A percentile compares a stretch with the other conserved stretches of the same genome.
Evolutionary conservation across 176 grass and related monocot species (phyloP).

Genomic region (Phyllostachys edulis): DNA sequence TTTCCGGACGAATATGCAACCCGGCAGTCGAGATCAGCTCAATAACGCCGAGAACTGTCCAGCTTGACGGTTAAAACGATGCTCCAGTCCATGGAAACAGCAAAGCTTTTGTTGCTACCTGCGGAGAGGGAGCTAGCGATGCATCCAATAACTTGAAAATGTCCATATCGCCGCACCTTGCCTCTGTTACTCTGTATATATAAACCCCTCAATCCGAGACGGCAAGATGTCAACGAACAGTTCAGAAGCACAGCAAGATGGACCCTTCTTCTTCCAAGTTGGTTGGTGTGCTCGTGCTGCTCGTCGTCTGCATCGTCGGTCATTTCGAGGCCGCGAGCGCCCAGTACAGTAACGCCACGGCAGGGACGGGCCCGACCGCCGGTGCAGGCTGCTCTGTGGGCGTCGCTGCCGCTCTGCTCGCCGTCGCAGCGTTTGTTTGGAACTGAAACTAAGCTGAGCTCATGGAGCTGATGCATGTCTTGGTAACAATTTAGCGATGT

Average conservation of each 20-base stretch:
- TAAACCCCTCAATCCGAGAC: background rate
- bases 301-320: background rate
- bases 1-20: no score
- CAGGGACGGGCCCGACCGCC: background rate
- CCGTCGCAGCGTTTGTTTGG: slow-evolving; percentile 13
- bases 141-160: no score
- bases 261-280: background rate
- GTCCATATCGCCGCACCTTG: no score
- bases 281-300: background rate
- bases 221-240: background rate
- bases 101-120: no score
- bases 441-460: background rate
- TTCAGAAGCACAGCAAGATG: background rate
- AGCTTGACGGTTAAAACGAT: no score
- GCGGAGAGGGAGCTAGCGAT: no score
- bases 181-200: no score
- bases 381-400: background rate
- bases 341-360: no score
- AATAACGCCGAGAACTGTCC: no score
- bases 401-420: background rate
- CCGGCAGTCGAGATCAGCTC: no score
- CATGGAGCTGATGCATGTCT: background rate
- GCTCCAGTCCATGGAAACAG: no score
- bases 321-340: background rate
- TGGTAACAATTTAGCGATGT: background rate